Percentiles rank a stretch among this genome's conserved stretches.
These are phyloP conservation scores for Bertia moriformis DNA, from an alignment of 2,329 filamentous ascomycete genomes.

Conservation along the genomic window DNA sequence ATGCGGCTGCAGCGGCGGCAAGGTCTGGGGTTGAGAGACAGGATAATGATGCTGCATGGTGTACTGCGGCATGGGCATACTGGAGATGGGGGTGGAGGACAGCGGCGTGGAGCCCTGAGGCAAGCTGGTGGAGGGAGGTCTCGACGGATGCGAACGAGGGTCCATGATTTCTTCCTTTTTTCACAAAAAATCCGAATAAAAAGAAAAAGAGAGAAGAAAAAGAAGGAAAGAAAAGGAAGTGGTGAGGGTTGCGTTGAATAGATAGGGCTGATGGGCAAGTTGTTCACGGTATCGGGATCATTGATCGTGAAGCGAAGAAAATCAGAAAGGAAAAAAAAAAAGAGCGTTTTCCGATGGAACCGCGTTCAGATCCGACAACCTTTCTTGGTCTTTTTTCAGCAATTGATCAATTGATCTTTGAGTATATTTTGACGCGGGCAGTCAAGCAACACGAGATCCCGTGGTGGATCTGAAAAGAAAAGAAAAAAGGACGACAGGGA, in stretches of 20 bases:
- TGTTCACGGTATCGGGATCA: neutral
- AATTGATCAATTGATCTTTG: no score
- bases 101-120: constrained; percentile 20
- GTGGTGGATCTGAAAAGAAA: no score
- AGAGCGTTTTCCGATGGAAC: no score
- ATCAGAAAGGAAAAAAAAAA: no score
- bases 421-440: no score
- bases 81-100: constrained; percentile 17
- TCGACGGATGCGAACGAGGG: constrained; percentile 7
- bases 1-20: constrained; percentile 27
- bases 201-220: neutral
- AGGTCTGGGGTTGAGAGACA: constrained; percentile 23
- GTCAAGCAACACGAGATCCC: no score
- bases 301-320: neutral
- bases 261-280: no score
- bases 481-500: no score
- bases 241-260: neutral
- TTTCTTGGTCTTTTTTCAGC: no score
- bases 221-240: neutral
- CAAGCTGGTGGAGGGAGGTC: constrained; percentile 22
- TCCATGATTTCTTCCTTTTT: no score
- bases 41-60: constrained; percentile 26
- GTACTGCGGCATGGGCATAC: constrained; percentile 28
- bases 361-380: no score
- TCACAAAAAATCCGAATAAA: no score